Conservation (phyloP, 352 stramenopile species). For the Nothophytophthora sp. region DNA sequence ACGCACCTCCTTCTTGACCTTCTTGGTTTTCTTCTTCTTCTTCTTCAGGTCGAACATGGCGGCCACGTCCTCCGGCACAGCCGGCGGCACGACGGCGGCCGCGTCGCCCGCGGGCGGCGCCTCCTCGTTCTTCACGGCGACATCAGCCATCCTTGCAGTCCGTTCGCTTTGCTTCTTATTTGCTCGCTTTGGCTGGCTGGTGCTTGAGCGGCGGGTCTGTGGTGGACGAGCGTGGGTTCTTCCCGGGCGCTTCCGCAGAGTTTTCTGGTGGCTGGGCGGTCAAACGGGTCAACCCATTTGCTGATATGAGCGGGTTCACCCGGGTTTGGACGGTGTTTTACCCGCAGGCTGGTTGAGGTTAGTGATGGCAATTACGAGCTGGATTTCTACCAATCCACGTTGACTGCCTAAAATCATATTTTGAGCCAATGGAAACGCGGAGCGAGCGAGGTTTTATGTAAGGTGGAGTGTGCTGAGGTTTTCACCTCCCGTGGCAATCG, state of each 20-base stretch:
- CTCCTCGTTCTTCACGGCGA: constrained; percentile 49
- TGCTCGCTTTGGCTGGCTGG: constrained; percentile 27
- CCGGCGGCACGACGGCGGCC: constrained; percentile 44
- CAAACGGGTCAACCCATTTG: too few species aligned
- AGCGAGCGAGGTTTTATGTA: too few species aligned
- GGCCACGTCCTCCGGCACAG: constrained; percentile 84
- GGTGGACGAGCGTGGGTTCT: background rate
- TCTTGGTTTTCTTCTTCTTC: constrained; percentile 94
- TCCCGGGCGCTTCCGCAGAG: constrained; percentile 14
- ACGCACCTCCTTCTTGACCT: constrained; percentile 84
- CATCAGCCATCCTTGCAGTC: constrained; percentile 52
- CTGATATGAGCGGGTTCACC: too few species aligned
- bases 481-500: too few species aligned
- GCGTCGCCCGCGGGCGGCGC: constrained; percentile 28
- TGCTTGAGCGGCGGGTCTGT: too few species aligned
- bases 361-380: too few species aligned
- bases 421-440: constrained; percentile 15
- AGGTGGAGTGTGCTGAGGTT: too few species aligned
- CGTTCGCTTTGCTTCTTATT: constrained; percentile 7
- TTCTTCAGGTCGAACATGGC: constrained; percentile 90
- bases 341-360: too few species aligned
- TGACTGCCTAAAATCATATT: constrained; percentile 2
- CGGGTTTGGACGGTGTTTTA: too few species aligned
- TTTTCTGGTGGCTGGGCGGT: constrained; percentile 46
- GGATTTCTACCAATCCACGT: constrained; percentile 13